Conservation (phyloP, 768 basidiomycete genomes). For the Suillus decipiens region DNA sequence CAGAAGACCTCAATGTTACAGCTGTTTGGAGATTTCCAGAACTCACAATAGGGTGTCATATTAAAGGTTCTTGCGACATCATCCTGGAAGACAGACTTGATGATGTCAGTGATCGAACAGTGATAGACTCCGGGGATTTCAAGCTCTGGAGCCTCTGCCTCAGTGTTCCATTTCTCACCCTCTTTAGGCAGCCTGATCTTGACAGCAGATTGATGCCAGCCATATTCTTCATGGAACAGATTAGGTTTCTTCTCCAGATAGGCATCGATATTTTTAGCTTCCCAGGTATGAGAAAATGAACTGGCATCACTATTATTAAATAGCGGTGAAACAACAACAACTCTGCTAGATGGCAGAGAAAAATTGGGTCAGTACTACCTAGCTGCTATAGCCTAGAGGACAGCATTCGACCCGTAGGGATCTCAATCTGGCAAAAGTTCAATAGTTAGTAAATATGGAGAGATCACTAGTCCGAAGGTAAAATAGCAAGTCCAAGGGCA, state of each 20-base stretch:
- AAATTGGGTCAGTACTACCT: no score
- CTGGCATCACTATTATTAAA: conserved; percentile 24
- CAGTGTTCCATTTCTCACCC: not conserved
- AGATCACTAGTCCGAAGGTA: no score
- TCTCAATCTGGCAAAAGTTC: no score
- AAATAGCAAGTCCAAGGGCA: no score
- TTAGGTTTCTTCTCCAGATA: conserved; percentile 12
- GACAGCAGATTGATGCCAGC: conserved; percentile 27
- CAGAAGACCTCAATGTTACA: no score
- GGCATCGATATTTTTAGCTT: conserved; percentile 6
- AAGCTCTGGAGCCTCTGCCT: conserved; percentile 5
- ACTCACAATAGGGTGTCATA: conserved; percentile 1
- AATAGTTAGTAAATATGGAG: no score
- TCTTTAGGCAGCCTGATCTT: conserved; percentile 13
- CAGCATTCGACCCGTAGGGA: no score
- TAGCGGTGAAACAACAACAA: no score
- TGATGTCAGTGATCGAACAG: conserved; percentile 6
- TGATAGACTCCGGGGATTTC: not conserved
- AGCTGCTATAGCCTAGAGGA: no score
- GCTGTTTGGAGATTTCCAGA: no score
- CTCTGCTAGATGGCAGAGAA: no score
- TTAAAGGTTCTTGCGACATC: not conserved
- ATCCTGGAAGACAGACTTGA: not conserved
- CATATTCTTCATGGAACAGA: conserved; percentile 14
- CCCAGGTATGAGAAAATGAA: conserved; percentile 17